phyloP scores from a whole-genome alignment of 495 filamentous ascomycete genomes.

The Podospora conica region DNA sequence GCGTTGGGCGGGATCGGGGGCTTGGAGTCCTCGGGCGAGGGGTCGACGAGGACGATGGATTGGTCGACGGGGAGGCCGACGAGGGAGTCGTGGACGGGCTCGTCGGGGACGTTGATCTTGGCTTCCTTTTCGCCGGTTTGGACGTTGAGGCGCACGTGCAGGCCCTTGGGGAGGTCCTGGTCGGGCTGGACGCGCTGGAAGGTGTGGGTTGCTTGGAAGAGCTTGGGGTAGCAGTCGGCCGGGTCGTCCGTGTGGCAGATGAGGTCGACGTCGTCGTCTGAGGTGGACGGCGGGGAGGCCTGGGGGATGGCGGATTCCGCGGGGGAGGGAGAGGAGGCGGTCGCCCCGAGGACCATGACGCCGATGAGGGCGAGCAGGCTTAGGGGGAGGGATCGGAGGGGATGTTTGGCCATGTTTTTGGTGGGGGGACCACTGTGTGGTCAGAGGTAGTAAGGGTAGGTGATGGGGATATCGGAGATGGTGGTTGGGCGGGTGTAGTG shows the following conservation, averaged over 20 bases:
- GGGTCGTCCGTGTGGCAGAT: slow-evolving; percentile 57
- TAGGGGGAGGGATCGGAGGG: slow-evolving; percentile 16
- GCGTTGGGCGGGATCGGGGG: slow-evolving; percentile 28
- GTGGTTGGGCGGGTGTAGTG: neutral
- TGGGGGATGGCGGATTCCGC: slow-evolving; percentile 21
- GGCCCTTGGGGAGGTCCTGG: slow-evolving; percentile 56
- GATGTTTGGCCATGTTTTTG: slow-evolving; percentile 16
- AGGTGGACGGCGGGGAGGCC: slow-evolving; percentile 14
- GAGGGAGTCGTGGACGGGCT: slow-evolving; percentile 34
- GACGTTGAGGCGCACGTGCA: slow-evolving; percentile 59
- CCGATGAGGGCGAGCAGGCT: slow-evolving; percentile 23
- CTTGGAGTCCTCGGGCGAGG: slow-evolving; percentile 26
- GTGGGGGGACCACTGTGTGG: neutral
- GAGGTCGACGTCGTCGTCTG: slow-evolving; percentile 36
- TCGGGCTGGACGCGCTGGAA: slow-evolving; percentile 57
- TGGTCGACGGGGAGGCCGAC: slow-evolving; percentile 43
- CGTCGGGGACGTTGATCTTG: slow-evolving; percentile 50
- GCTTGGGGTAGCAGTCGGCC: slow-evolving; percentile 56
- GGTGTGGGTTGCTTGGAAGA: slow-evolving; percentile 54
- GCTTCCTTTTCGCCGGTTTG: slow-evolving; percentile 57
- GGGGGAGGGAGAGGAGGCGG: slow-evolving; percentile 20
- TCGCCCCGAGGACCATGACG: slow-evolving; percentile 15
- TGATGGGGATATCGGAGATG: neutral
- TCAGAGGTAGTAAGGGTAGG: neutral
- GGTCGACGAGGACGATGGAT: slow-evolving; percentile 42